These are phyloP conservation scores for Lyophyllum decastes DNA, from an alignment of 768 basidiomycete species.

Conservation along the genomic window DNA sequence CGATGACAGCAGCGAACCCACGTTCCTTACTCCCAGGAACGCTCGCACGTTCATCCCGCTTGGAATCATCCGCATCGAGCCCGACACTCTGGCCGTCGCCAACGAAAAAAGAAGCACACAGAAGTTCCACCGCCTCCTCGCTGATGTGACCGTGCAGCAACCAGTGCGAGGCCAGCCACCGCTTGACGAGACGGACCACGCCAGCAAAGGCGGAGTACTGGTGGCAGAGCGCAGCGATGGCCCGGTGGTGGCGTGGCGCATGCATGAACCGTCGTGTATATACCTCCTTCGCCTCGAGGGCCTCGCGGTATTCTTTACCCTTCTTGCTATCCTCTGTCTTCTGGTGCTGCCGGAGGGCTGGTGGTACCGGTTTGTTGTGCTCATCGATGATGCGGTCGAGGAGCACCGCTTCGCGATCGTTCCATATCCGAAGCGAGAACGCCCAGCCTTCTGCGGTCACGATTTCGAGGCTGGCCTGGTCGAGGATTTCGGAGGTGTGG, in stretches of 20 bases:
- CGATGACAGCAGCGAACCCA: conserved; percentile 75
- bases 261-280: conserved; percentile 78
- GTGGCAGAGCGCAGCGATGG: conserved; percentile 78
- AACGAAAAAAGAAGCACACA: conserved; percentile 81
- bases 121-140: conserved; percentile 80
- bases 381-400: conserved; percentile 68
- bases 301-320: conserved; percentile 53
- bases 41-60: conserved; percentile 36
- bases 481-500: conserved; percentile 56
- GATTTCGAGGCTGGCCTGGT: conserved; percentile 75
- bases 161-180: conserved; percentile 93
- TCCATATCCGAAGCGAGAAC: conserved; percentile 82
- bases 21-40: conserved; percentile 78
- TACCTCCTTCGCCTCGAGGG: conserved; percentile 54
- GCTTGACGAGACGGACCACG: conserved; percentile 85
- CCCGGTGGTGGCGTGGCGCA: conserved; percentile 82
- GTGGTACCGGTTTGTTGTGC: conserved; percentile 38
- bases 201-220: conserved; percentile 77
- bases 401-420: conserved; percentile 81
- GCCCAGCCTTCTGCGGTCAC: conserved; percentile 84
- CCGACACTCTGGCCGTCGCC: conserved; percentile 41
- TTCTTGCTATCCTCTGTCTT: conserved; percentile 33
- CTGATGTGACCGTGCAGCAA: conserved; percentile 73
- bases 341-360: conserved; percentile 29
- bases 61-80: conserved; percentile 25